Evolutionary conservation across 1,284 basidiomycete genomes (phyloP).

Genomic region (Termitomyces sp.): DNA sequence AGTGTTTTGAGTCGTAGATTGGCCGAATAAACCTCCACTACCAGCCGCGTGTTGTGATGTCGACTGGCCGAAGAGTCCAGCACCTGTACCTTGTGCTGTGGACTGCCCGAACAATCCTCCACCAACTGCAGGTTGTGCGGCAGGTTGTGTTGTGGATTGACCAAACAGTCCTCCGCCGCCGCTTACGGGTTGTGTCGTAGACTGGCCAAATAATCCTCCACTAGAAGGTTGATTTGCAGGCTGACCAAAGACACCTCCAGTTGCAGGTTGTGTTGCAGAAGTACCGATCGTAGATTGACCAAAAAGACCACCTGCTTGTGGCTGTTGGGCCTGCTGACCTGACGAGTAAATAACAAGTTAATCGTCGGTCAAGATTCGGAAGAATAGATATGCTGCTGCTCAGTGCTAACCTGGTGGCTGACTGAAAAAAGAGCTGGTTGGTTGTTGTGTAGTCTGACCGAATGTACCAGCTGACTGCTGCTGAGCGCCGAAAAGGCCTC

Average conservation of each 20-base stretch:
- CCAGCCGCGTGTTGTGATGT: slow-evolving; percentile 9
- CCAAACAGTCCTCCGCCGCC: slow-evolving; percentile 21
- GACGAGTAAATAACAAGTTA: slow-evolving; percentile 11
- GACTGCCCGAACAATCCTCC: slow-evolving; percentile 23
- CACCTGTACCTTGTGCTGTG: slow-evolving; percentile 6
- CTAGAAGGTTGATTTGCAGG: slow-evolving; percentile 22
- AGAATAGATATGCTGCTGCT: neutral
- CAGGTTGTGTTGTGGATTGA: slow-evolving; percentile 20
- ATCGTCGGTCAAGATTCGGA: neutral
- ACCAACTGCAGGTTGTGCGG: slow-evolving; percentile 14
- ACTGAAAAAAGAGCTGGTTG: neutral
- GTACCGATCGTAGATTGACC: slow-evolving; percentile 17
- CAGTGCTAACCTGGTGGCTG: slow-evolving; percentile 23
- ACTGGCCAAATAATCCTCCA: slow-evolving; percentile 16
- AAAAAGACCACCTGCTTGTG: slow-evolving; percentile 15
- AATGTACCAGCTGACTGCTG: slow-evolving; percentile 24
- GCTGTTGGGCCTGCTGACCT: slow-evolving; percentile 17
- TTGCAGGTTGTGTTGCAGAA: slow-evolving; percentile 22
- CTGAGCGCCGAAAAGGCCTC: slow-evolving; percentile 14
- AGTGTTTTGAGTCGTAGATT: slow-evolving; percentile 18
- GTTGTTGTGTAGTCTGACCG: slow-evolving; percentile 17
- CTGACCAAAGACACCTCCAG: slow-evolving; percentile 14
- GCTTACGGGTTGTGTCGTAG: slow-evolving; percentile 15
- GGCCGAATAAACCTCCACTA: slow-evolving; percentile 13
- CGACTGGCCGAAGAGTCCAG: slow-evolving; percentile 10